Base-by-base conservation (phyloP, 352 stramenopile species). In the Globisporangium nunn region DNA sequence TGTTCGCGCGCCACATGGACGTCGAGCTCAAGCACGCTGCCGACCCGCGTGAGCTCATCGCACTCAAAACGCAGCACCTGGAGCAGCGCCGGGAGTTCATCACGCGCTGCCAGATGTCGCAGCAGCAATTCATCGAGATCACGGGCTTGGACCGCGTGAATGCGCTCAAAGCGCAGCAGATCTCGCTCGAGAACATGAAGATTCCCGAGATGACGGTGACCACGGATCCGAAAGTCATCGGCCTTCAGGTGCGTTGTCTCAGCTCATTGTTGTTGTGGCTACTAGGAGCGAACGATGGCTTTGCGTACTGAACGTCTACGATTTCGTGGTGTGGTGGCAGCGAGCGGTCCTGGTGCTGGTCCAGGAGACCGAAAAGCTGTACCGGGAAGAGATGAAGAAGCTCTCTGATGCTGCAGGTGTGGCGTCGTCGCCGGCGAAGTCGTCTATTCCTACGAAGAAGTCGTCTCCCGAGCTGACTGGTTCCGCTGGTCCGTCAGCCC, bases 41-140 rank as follows among this genome's bases (percentile, higher is more conserved):
- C 3, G 76, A 85, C 30, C 62, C 75, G 8, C 67, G 71, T 6
- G 70, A 71, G 39, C 60, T 84, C 33, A 85, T 87, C 35, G 70
- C 58, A 11, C 50, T 84, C 2, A 87, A 90, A 66, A 83, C 66
- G 40, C 70, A 83, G 60, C 78, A 91, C 40, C 18, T 84, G 51
- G 74, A 81, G 31, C 74, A 88, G 52, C 75, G 79, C 10, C 71
- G 71, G 8, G 81, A 91, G 50, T 91, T 91, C 43, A 67, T 77
- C 1, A 69, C 45, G 48, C 81, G 81, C 8, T 89, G 79, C 59
- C 75, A 78, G 50, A 85, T 81, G 67, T 91, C 81, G 5, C 81
- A 91, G 54, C 67, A 85, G 15, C 79, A 90, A 45, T 91, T 89
- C 59, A 81, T 91, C 45, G 79, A 88, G 33, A 86, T 91, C 53